Evolutionary conservation across 176 grass and related monocot species (phyloP).

Genomic region (Puya raimondii): DNA sequence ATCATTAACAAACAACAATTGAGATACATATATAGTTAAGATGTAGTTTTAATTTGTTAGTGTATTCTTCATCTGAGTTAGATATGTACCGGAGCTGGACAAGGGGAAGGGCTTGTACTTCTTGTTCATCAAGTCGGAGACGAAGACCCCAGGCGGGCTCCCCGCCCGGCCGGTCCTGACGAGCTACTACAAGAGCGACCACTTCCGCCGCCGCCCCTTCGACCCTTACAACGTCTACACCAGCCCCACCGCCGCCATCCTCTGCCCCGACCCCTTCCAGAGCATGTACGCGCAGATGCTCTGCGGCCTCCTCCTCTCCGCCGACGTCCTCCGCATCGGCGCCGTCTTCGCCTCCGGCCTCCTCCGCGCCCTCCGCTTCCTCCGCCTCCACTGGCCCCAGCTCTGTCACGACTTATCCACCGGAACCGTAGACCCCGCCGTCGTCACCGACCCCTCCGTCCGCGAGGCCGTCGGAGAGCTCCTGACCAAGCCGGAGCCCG

Average conservation of each 20-base stretch:
- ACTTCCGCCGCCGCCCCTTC: slow-evolving; percentile 66
- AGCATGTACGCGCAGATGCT: slow-evolving; percentile 94
- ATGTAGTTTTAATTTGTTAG: no score
- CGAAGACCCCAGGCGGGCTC: slow-evolving; percentile 64
- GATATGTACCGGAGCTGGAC: slow-evolving; percentile 71
- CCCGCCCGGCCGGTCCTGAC: slow-evolving; percentile 79
- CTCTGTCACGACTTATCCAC: slow-evolving; percentile 51
- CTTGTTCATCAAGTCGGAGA: slow-evolving; percentile 92
- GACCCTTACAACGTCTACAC: slow-evolving; percentile 86
- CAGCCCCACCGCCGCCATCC: slow-evolving; percentile 83
- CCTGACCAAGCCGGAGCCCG: slow-evolving; percentile 27
- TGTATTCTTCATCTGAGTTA: slow-evolving; percentile 2
- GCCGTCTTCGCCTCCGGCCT: slow-evolving; percentile 95
- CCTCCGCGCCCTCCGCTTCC: slow-evolving; percentile 89
- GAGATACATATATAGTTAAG: no score
- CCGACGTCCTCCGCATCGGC: slow-evolving; percentile 84
- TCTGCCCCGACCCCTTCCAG: slow-evolving; percentile 91
- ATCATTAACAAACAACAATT: no score
- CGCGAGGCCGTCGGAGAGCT: slow-evolving; percentile 46
- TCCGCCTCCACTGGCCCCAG: slow-evolving; percentile 72
- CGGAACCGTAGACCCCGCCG: slow-evolving; percentile 37
- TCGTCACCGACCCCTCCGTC: slow-evolving; percentile 41
- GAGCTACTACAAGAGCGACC: slow-evolving; percentile 97
- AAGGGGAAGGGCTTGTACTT: slow-evolving; percentile 96
- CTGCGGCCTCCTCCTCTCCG: slow-evolving; percentile 59